A percentile compares a stretch with the other conserved stretches of the same genome.
Conservation (phyloP, 495 filamentous ascomycete species). For the Aspergillus hancockii region DNA sequence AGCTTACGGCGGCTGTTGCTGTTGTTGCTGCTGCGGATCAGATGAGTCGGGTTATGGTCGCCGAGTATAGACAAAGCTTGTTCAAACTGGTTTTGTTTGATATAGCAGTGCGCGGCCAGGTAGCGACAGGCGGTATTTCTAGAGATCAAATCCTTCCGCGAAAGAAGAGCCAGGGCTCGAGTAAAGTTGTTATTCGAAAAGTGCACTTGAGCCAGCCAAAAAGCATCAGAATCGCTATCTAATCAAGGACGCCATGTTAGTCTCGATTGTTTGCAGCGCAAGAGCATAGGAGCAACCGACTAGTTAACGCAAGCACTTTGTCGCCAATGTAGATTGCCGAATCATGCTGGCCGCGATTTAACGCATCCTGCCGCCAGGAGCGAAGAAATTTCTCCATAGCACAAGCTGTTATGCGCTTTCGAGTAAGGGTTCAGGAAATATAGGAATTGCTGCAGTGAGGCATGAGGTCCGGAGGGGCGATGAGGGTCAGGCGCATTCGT, state of each 20-base stretch:
- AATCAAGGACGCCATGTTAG: conserved; percentile 24
- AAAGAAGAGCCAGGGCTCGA: conserved; percentile 79
- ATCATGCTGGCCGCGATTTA: conserved; percentile 92
- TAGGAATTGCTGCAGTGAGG: not conserved
- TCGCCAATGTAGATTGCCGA: conserved; percentile 95
- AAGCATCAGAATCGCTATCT: conserved; percentile 90
- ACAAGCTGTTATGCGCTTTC: conserved; percentile 11
- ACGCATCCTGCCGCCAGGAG: conserved; percentile 88
- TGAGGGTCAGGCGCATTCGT: not conserved
- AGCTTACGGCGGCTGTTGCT: conserved; percentile 64
- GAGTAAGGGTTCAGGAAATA: not conserved
- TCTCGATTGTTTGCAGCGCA: not conserved
- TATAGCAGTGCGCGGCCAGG: conserved; percentile 87
- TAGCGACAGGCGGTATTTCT: conserved; percentile 85
- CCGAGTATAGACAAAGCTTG: conserved; percentile 87
- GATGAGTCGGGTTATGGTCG: conserved; percentile 86
- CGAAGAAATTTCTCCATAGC: conserved; percentile 88
- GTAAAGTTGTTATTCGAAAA: conserved; percentile 93
- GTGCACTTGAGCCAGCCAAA: conserved; percentile 92
- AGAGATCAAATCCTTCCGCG: conserved; percentile 79
- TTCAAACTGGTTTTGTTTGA: conserved; percentile 85
- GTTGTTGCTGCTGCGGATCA: conserved; percentile 68
- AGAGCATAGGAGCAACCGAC: conserved; percentile 49
- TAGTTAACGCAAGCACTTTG: conserved; percentile 90
- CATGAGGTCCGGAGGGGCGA: conserved; percentile 9